These are phyloP conservation scores for Plasmodium cynomolgi DNA, from an alignment of 169 alveolate genomes.

Conservation along the genomic window DNA sequence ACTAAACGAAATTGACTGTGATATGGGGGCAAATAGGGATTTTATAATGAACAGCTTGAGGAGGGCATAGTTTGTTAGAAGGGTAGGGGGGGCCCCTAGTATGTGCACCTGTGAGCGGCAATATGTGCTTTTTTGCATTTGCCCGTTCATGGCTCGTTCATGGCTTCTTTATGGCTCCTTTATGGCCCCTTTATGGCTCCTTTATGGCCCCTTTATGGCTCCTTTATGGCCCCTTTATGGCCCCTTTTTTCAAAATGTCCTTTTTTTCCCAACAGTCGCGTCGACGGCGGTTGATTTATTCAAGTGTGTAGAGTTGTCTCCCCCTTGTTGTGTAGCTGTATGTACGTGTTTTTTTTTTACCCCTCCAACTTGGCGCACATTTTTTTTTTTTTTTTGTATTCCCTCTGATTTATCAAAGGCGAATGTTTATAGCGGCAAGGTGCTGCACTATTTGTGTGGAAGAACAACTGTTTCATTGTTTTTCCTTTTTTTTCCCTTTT, in stretches of 20 bases:
- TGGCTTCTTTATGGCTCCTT: no score
- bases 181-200: background rate
- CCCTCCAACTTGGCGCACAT: background rate
- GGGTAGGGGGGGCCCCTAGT: background rate
- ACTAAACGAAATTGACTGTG: slow-evolving; percentile 7
- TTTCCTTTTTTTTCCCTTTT: background rate
- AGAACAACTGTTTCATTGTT: background rate
- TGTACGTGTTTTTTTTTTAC: background rate
- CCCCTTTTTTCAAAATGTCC: background rate
- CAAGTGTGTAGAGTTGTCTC: background rate
- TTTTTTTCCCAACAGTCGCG: background rate
- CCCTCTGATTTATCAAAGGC: background rate
- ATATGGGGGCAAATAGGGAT: slow-evolving; percentile 1
- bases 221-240: background rate
- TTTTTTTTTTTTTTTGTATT: slow-evolving; percentile 19
- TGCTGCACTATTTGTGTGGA: background rate
- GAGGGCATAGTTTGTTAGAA: background rate
- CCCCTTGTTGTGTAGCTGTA: background rate
- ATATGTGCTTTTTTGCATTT: background rate
- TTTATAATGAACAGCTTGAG: slow-evolving; percentile 34
- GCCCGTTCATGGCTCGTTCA: background rate
- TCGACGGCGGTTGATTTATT: background rate
- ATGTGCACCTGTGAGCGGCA: background rate
- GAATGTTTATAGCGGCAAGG: background rate
- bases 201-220: background rate